Percentiles rank a stretch among this genome's conserved stretches.
phyloP scores from a whole-genome alignment of 2,329 filamentous ascomycete species.

The Triangularia setosa region DNA sequence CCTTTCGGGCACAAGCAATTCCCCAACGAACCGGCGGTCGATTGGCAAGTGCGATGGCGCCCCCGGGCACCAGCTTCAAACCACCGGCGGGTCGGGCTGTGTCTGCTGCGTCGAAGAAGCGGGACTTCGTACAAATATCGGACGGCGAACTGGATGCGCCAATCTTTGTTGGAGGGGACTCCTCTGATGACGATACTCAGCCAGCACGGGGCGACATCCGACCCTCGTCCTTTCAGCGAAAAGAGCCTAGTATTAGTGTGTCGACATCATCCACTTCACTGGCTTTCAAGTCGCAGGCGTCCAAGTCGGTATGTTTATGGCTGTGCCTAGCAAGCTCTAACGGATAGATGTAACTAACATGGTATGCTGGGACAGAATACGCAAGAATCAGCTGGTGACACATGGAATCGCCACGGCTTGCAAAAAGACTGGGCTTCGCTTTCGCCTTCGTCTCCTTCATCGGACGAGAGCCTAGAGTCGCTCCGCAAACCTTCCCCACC shows the following conservation, averaged over 20 bases:
- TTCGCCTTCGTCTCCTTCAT: constrained; percentile 10
- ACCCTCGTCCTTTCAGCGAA: constrained; percentile 52
- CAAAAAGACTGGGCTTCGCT: constrained; percentile 24
- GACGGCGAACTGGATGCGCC: constrained; percentile 31
- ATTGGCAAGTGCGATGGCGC: constrained; percentile 58
- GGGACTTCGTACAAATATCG: constrained; percentile 32
- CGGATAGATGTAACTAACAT: background rate
- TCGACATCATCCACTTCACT: background rate
- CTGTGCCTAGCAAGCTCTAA: background rate
- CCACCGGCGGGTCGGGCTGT: constrained; percentile 26
- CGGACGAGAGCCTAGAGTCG: constrained; percentile 18
- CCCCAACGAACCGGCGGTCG: constrained; percentile 21
- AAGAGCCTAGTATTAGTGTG: constrained; percentile 30
- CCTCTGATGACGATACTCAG: constrained; percentile 50
- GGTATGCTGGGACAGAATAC: background rate
- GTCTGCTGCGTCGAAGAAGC: constrained; percentile 31
- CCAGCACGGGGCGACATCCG: constrained; percentile 59
- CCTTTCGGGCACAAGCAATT: constrained; percentile 45
- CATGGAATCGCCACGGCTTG: constrained; percentile 13
- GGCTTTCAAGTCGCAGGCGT: background rate
- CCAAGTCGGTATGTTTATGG: constrained; percentile 4
- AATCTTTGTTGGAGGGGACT: constrained; percentile 45
- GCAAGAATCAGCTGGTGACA: constrained; percentile 17
- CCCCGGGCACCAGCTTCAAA: constrained; percentile 70
- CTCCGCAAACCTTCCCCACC: constrained; percentile 9